Evolutionary conservation across 768 basidiomycete genomes (phyloP), one percentile per base, ranked within the genome.

Genomic region (Phaeotremella fagi): DNA sequence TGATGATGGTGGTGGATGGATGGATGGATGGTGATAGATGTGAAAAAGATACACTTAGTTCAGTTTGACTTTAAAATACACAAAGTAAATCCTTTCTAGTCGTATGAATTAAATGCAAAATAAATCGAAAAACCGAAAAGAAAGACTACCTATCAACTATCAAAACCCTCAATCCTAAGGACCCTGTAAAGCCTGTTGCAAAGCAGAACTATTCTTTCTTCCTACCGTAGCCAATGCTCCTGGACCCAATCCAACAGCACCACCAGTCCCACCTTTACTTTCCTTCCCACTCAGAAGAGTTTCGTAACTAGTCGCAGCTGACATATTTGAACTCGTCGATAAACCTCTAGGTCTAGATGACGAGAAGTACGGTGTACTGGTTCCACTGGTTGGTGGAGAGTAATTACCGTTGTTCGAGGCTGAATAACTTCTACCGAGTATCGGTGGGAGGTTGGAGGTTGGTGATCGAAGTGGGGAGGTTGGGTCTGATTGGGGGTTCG

Each of bases 331-430:
- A 25, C 48, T 52, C 28, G 29, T 50, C n/a, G 47, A 44, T 35
- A 60, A 36, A 1, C 53, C 49, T 24, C 58, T 51, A n/a, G 58
- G 49, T 22, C 52, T 23, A 11, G 38, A 9, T 41, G 38, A 41
- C 7, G 38, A 41, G n/a, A 55, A 50, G 22, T 47, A 57, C 4
- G 66, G 59, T 1, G 62, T 64, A 15, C 38, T 58, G 5, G 59
- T 54, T 3, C 58, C 52, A 16, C 43, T 45, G 16, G 22, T 28
- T 16, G 62, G 29, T 22, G 52, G 53, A 7, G 65, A 61, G 37
- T 51, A 54, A 11, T 53, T 27, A 3, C 59, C 46, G 15, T 52
- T 46, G 25, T 58, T 54, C 15, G 53, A 25, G 22, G 50, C 36
- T 3, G 38, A 15, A 55, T 43, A 14, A 45, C 45, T 36, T 37